These are phyloP conservation scores for Saposhnikovia divaricata DNA, from an alignment of 129 eudicot species.

Conservation along the genomic window DNA sequence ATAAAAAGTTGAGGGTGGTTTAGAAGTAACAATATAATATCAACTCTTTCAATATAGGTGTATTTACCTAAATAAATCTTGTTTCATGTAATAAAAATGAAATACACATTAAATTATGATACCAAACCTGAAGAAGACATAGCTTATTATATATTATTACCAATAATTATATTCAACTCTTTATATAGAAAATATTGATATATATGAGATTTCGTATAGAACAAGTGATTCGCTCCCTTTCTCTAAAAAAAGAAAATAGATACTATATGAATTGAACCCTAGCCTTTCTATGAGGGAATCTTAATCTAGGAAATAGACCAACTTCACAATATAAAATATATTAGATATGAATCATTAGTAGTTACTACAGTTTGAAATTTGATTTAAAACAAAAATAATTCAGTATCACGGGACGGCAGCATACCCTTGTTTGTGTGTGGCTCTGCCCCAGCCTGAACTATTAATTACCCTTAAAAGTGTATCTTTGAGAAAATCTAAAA, in stretches of 20 bases:
- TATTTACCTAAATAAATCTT: background rate
- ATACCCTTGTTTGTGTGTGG: background rate
- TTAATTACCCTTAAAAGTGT: background rate
- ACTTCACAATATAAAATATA: background rate
- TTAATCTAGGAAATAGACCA: background rate
- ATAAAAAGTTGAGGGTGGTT: background rate
- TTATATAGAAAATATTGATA: background rate
- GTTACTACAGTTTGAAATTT: background rate
- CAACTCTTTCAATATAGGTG: background rate
- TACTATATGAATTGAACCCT: background rate
- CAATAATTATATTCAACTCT: background rate
- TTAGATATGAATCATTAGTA: background rate
- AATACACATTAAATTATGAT: background rate
- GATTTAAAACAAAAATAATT: background rate
- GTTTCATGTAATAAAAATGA: background rate
- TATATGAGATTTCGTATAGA: background rate
- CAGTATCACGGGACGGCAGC: background rate
- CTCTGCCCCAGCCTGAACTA: background rate
- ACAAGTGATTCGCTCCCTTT: background rate
- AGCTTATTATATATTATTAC: background rate
- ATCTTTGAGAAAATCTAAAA: background rate
- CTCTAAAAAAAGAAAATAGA: background rate
- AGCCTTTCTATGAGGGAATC: background rate
- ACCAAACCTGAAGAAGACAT: background rate
- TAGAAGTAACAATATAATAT: background rate